Conservation (phyloP, 768 basidiomycete genomes). For the Tylopilus sp. region DNA sequence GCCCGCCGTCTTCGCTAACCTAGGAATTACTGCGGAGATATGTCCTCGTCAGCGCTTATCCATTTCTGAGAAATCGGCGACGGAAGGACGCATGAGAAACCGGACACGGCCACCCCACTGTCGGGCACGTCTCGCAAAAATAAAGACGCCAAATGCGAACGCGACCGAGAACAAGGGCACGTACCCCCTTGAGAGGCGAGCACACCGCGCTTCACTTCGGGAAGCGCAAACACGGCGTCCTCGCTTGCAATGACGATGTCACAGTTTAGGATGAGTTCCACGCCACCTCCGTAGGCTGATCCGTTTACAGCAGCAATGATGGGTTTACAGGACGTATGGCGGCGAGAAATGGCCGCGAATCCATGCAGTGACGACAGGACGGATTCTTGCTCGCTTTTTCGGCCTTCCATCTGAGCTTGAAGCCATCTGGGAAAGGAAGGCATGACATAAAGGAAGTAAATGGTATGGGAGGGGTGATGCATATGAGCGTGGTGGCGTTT, state of each 20-base stretch:
- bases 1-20: conserved; percentile 60
- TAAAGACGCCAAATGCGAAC: neutral
- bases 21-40: conserved; percentile 54
- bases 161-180: conserved; percentile 16
- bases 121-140: neutral
- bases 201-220: conserved; percentile 78
- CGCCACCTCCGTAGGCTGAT: conserved; percentile 64
- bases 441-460: neutral
- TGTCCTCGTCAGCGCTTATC: conserved; percentile 10
- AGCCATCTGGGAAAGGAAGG: conserved; percentile 50
- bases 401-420: conserved; percentile 43
- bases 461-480: neutral
- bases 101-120: neutral
- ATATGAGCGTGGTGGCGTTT: neutral
- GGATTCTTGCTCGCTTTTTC: conserved; percentile 41
- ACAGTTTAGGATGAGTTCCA: conserved; percentile 70
- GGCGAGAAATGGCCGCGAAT: conserved; percentile 71
- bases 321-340: conserved; percentile 57
- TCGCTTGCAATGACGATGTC: conserved; percentile 70
- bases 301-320: conserved; percentile 81
- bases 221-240: conserved; percentile 67
- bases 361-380: conserved; percentile 46
- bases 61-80: conserved; percentile 1
- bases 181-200: conserved; percentile 68
- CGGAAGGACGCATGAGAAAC: conserved; percentile 1